Evolutionary conservation across 345 rosid species (phyloP).

Genomic region (Populus simonii): DNA sequence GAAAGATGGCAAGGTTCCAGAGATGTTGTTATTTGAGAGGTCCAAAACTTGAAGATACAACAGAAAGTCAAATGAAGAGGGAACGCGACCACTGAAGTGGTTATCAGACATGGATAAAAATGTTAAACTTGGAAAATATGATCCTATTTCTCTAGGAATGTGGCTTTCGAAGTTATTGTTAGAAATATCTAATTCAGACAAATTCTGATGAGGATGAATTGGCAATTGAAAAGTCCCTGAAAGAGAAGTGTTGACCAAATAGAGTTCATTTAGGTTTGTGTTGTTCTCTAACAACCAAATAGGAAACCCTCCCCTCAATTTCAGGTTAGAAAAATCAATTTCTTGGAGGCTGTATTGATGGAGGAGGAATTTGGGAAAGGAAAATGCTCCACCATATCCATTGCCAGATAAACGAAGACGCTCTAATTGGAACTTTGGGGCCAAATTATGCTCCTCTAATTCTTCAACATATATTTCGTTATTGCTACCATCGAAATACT

Average conservation of each 20-base stretch:
- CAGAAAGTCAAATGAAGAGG: conserved; percentile 5
- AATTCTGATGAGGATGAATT: not conserved
- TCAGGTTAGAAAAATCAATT: not conserved
- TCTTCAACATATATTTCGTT: too few relatives aligned
- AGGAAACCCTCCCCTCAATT: not conserved
- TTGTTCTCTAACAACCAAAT: conserved; percentile 32
- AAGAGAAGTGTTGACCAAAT: not conserved
- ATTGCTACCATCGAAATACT: too few relatives aligned
- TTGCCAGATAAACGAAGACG: not conserved
- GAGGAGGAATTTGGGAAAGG: not conserved
- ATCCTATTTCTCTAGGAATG: conserved; percentile 9
- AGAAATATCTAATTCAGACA: not conserved
- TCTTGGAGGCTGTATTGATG: not conserved
- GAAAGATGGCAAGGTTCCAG: not conserved
- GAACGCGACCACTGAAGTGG: conserved; percentile 17
- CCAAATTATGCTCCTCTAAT: too few relatives aligned
- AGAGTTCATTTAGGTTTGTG: not conserved
- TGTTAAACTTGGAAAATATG: not conserved
- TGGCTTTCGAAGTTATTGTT: not conserved
- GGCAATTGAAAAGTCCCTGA: conserved; percentile 1
- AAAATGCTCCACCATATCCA: not conserved
- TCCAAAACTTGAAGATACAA: not conserved
- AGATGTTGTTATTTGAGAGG: not conserved
- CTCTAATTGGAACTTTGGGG: not conserved
- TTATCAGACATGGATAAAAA: conserved; percentile 1